Base-by-base conservation (phyloP, 2,329 filamentous ascomycete species). In the Fusarium beomiforme region DNA sequence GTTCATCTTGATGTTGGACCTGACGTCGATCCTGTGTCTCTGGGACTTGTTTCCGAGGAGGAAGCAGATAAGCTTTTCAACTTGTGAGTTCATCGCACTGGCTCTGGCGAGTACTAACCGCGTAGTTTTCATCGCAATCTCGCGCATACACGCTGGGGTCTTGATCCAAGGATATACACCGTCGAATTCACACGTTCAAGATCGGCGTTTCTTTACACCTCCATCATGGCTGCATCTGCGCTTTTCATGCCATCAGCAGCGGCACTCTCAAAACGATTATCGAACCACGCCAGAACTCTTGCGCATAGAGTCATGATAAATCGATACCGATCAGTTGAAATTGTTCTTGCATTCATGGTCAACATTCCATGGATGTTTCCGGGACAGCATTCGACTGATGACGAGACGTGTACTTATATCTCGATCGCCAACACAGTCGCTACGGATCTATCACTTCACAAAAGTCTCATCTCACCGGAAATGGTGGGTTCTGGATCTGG, bases 361-460 rank as follows among this genome's bases (percentile, higher is more conserved):
- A 93, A 93, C 67, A 87, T 93, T 10, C 91, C 91, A 0, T 93
- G 91, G 91, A 92, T 93, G 86, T 88, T 88, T 33, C 89, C 90
- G 3, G 89, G 90, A 4, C 82, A 87, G 64, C 89, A 91, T 74
- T 90, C 89, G 78, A 90, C 90, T 13, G 91, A 93, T 70, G 91
- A 93, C 66, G 91, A 93, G 73, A 92, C 91, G 0, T 92, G 90
- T 63, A 87, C 88, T 43, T 93, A 92, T 71, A 88, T 93, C 58
- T 88, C 90, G 3, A 90, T 91, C 81, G 91, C 91, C 3, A 82
- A 91, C 13, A 91, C 89, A 2, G 89, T 93, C 66, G 90, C 91
- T 0, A 82, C 93, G 36, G 91, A 93, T 73, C 74, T 93, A 12
- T 91, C 88, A 2, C 78, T 93, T 17, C 91, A 93, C 79, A 93